Percentiles rank a stretch among this genome's conserved stretches.
These are phyloP conservation scores for Pleurotus ostreatus DNA, from an alignment of 768 basidiomycete genomes.

Conservation along the genomic window DNA sequence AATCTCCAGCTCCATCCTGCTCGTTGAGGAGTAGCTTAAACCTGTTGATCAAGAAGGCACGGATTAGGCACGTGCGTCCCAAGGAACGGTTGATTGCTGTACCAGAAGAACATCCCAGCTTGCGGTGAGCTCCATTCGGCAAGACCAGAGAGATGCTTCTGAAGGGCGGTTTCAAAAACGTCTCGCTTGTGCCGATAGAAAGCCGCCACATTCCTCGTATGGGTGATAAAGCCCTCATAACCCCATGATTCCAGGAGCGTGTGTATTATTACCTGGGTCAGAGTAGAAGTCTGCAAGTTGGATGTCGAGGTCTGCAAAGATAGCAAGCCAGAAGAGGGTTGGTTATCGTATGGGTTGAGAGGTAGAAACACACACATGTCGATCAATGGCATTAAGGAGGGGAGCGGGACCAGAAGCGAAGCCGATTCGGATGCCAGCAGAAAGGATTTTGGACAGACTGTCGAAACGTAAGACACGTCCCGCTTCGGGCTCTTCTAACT, in stretches of 20 bases:
- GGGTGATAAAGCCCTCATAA: slow-evolving; percentile 65
- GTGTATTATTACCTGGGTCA: slow-evolving; percentile 59
- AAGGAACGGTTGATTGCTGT: slow-evolving; percentile 20
- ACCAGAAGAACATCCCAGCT: slow-evolving; percentile 91
- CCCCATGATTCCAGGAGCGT: slow-evolving; percentile 70
- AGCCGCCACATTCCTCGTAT: slow-evolving; percentile 62
- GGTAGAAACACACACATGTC: slow-evolving; percentile 44
- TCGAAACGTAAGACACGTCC: slow-evolving; percentile 88
- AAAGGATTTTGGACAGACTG: slow-evolving; percentile 81
- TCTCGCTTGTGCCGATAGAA: slow-evolving; percentile 76
- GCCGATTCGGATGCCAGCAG: slow-evolving; percentile 76
- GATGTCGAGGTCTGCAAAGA: slow-evolving; percentile 57
- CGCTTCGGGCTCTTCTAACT: slow-evolving; percentile 57
- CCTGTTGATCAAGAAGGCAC: slow-evolving; percentile 32
- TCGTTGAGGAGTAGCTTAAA: slow-evolving; percentile 58
- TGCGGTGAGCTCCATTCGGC: slow-evolving; percentile 71
- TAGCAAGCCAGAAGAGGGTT: not conserved
- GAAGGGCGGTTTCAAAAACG: slow-evolving; percentile 73
- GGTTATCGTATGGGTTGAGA: slow-evolving; percentile 1
- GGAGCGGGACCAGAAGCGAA: slow-evolving; percentile 73
- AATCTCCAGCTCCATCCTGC: slow-evolving; percentile 51
- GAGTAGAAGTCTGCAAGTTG: slow-evolving; percentile 62
- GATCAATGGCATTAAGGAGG: slow-evolving; percentile 66
- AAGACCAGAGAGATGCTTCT: slow-evolving; percentile 71
- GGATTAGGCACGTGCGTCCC: not conserved